Evolutionary conservation across 495 filamentous ascomycete genomes (phyloP).

Genomic region (Lasiosphaeris hirsuta): DNA sequence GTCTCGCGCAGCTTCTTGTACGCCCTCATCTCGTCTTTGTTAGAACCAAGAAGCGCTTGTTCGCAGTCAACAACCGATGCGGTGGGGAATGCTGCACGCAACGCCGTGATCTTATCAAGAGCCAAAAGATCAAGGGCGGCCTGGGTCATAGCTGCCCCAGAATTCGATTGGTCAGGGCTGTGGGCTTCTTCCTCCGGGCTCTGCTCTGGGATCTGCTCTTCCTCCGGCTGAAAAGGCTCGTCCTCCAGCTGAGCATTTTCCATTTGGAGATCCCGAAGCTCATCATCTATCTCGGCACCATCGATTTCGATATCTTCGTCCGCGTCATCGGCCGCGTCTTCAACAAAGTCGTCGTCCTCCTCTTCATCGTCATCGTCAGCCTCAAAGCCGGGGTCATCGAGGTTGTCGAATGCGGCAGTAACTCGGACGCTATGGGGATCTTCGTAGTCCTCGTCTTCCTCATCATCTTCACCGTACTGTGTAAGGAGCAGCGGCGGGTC

Average conservation of each 20-base stretch:
- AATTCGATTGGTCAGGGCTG: background rate
- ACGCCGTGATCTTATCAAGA: constrained; percentile 29
- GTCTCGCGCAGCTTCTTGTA: constrained; percentile 13
- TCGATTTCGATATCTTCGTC: constrained; percentile 18
- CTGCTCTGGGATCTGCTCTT: background rate
- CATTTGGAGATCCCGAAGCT: constrained; percentile 18
- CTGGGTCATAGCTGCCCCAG: background rate
- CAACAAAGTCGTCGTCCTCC: constrained; percentile 23
- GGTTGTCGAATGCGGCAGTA: constrained; percentile 18
- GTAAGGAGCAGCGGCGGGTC: constrained; percentile 33
- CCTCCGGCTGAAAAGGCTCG: background rate
- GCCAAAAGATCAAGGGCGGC: constrained; percentile 15
- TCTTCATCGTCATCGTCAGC: constrained; percentile 22
- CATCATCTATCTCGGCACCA: constrained; percentile 22
- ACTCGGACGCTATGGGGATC: constrained; percentile 14
- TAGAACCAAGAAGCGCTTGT: constrained; percentile 17
- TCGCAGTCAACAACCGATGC: constrained; percentile 28
- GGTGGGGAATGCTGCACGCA: constrained; percentile 36
- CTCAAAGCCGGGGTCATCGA: constrained; percentile 13
- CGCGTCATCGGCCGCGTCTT: constrained; percentile 21
- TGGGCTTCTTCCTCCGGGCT: background rate
- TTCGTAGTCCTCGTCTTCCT: constrained; percentile 16
- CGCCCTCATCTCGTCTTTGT: constrained; percentile 13
- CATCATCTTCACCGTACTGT: constrained; percentile 39
- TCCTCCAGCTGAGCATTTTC: constrained; percentile 13